Percentiles rank a stretch among this genome's conserved stretches.
These are phyloP conservation scores for Samsoniella hepiali DNA, from an alignment of 2,329 filamentous ascomycete species.

Conservation along the genomic window DNA sequence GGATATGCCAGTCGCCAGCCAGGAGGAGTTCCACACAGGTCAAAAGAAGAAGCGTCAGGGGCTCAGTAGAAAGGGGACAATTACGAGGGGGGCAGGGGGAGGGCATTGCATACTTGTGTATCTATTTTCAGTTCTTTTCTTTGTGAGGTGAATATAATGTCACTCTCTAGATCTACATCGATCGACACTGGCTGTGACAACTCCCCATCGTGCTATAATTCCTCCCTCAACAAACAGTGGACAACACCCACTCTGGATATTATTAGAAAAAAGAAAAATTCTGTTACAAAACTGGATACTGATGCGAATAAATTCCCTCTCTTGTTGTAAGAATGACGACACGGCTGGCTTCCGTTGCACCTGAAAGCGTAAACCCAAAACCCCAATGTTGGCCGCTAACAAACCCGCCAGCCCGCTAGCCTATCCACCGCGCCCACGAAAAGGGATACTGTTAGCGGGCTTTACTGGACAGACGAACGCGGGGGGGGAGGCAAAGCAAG, in stretches of 20 bases:
- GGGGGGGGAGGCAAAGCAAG: neutral
- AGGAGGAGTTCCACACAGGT: neutral
- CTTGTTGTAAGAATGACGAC: slow-evolving; percentile 4
- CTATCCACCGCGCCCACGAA: neutral
- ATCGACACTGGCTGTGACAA: slow-evolving; percentile 2
- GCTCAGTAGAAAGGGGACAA: neutral
- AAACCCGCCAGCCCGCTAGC: neutral
- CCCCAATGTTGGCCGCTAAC: neutral
- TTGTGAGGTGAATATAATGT: neutral
- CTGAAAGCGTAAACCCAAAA: neutral
- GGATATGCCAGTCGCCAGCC: neutral
- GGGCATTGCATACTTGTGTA: neutral
- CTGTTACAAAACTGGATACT: neutral
- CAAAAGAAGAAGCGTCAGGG: slow-evolving; percentile 2
- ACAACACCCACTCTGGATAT: neutral
- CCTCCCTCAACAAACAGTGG: neutral
- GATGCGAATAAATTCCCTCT: neutral
- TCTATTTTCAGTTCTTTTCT: too few species aligned
- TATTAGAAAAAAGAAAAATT: neutral
- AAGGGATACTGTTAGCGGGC: neutral
- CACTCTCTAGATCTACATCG: neutral
- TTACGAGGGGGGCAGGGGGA: neutral
- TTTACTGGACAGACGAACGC: neutral
- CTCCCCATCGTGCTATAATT: neutral
- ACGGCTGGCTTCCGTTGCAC: neutral